A percentile compares a stretch with the other conserved stretches of the same genome.
phyloP scores from a whole-genome alignment of 345 rosid genomes.

The Cardamine occulta region DNA sequence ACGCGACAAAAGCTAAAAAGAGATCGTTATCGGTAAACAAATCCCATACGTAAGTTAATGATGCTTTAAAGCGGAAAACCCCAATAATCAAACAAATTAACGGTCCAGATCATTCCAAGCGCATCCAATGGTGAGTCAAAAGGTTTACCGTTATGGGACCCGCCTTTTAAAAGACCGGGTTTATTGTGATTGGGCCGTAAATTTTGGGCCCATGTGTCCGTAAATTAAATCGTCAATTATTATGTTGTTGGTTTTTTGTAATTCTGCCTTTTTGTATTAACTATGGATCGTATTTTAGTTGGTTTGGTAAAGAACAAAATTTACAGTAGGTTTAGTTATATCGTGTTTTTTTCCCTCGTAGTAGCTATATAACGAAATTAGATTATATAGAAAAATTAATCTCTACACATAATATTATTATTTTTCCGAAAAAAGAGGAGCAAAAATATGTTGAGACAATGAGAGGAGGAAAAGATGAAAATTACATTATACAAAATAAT shows the following conservation, averaged over 20 bases:
- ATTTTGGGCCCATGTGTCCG: conserved; percentile 35
- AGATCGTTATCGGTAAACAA: conserved; percentile 31
- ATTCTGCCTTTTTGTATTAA: conserved; percentile 6
- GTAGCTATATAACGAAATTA: neutral
- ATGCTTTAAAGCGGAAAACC: conserved; percentile 26
- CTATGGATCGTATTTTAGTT: conserved; percentile 9
- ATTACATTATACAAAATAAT: neutral
- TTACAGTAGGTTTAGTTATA: neutral
- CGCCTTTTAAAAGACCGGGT: conserved; percentile 4
- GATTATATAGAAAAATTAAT: neutral
- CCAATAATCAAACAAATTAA: conserved; percentile 24
- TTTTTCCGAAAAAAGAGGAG: neutral
- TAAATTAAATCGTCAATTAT: conserved; percentile 2
- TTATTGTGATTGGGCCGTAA: conserved; percentile 40
- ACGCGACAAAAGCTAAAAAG: conserved; percentile 40
- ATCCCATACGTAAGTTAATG: conserved; percentile 40
- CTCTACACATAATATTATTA: neutral
- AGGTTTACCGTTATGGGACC: conserved; percentile 27
- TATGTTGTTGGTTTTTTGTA: neutral
- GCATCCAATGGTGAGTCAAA: conserved; percentile 36
- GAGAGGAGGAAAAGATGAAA: neutral
- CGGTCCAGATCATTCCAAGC: conserved; percentile 33
- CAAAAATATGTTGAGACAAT: neutral
- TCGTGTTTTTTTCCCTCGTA: neutral
- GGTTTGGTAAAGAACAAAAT: conserved; percentile 2